Base-by-base conservation (phyloP, 306 rosid genomes). In the Prunus mume region DNA sequence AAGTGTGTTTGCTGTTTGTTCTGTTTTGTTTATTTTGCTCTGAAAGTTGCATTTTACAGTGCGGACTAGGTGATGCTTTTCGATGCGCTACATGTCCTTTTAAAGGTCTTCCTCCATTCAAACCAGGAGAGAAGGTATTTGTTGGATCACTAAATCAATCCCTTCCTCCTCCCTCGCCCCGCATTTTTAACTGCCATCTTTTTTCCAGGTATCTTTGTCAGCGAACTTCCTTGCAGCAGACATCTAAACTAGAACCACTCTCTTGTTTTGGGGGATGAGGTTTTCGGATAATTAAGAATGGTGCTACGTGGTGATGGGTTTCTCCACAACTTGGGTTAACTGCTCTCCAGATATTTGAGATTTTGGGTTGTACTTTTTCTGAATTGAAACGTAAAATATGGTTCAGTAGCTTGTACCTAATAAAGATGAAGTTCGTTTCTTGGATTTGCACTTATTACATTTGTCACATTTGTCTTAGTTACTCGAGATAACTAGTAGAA, bases 41-140 rank as follows among this genome's bases (percentile, higher is more conserved):
- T 87, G 20, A 86, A 76, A 73, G 20, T 77, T 81, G 49, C 80
- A 5, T 75, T 62, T 66, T 87, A 85, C 96, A 95, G 99, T 95
- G 99, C 88, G 97, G 97, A 11, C 85, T 95, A 12, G 97, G 99
- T 45, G 99, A 95, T 82, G 99, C 99, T 72, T 95, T 95, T 74
- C 92, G 99, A 77, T 95, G 99, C 79, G 18, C 89, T 71, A 88
- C 98, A 6, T 95, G 99, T 81, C 99, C 99, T 30, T 95, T 92
- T 89, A 95, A 91, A 84, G 99, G 99, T 60, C 93, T 95, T 75
- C 96, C 97, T 74, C 72, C 93, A 28, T 95, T 95, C 86, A 92
- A 92, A 85, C 90, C 91, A 52, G 98, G 98, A 20, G 96, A 95
- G 81, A 95, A 95, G 99, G 99, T 95, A 87, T 8, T 10, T 69